Conservation (phyloP, 257 asterid genomes). For the Coffea eugenioides region DNA sequence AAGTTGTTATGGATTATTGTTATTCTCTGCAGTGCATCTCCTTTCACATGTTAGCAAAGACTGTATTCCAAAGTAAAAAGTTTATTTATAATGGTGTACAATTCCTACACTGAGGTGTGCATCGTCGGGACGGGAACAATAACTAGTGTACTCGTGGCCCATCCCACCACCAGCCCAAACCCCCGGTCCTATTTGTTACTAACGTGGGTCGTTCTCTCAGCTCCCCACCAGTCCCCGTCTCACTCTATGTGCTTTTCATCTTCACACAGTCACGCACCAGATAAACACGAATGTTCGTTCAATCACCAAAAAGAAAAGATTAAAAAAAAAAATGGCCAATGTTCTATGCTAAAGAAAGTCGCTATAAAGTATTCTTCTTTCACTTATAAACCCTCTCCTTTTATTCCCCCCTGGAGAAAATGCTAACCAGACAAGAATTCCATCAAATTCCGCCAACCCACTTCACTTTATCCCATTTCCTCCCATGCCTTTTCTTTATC, state of each 20-base stretch:
- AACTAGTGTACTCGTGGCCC: too few species aligned
- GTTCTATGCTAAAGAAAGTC: not conserved
- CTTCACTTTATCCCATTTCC: constrained; percentile 23
- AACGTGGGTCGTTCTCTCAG: not conserved
- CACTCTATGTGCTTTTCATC: not conserved
- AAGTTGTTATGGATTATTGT: too few species aligned
- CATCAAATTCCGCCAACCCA: constrained; percentile 15
- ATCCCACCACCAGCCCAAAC: too few species aligned
- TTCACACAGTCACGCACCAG: constrained; percentile 10
- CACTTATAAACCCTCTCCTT: constrained; percentile 4
- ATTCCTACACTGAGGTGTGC: too few species aligned
- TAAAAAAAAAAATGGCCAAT: not conserved
- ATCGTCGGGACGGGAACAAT: too few species aligned
- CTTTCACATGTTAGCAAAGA: too few species aligned
- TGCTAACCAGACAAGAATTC: not conserved
- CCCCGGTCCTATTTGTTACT: not conserved
- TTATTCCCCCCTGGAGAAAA: not conserved
- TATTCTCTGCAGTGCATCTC: too few species aligned
- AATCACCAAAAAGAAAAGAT: not conserved
- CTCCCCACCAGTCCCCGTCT: not conserved
- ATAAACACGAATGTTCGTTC: constrained; percentile 18
- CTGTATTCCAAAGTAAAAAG: too few species aligned
- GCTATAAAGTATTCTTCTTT: not conserved
- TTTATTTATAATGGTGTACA: too few species aligned
- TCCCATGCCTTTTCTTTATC: not conserved